Conservation (phyloP, 306 rosid genomes). For the Trifolium pratense region DNA sequence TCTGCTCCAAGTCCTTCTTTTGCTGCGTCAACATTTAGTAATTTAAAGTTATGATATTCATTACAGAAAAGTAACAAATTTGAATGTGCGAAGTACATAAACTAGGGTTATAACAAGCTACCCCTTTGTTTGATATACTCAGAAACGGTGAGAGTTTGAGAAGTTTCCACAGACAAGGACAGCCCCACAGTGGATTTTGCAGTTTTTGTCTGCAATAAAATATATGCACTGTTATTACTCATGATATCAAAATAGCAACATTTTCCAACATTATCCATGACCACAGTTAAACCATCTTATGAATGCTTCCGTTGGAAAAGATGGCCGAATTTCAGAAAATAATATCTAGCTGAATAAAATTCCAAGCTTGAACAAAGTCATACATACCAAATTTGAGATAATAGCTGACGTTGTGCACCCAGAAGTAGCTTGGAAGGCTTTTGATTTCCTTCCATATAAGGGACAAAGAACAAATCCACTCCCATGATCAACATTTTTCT, state of each 20-base stretch:
- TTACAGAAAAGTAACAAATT: constrained; percentile 30
- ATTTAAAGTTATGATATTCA: constrained; percentile 28
- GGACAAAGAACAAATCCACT: constrained; percentile 96
- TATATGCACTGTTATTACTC: constrained; percentile 35
- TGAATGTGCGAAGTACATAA: constrained; percentile 26
- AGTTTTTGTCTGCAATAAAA: constrained; percentile 80
- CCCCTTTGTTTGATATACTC: constrained; percentile 91
- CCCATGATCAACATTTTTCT: constrained; percentile 72
- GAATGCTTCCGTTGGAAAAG: constrained; percentile 39
- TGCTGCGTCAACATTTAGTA: constrained; percentile 57
- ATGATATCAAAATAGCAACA: constrained; percentile 18
- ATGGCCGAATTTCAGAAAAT: constrained; percentile 33
- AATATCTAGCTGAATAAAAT: constrained; percentile 15
- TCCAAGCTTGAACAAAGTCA: constrained; percentile 24
- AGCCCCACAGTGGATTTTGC: constrained; percentile 89
- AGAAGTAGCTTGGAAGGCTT: constrained; percentile 94
- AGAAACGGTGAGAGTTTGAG: constrained; percentile 71
- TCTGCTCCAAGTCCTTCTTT: constrained; percentile 99
- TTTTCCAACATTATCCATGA: constrained; percentile 13
- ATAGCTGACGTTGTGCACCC: constrained; percentile 80
- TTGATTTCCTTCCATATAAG: constrained; percentile 89
- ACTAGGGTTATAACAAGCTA: constrained; percentile 46
- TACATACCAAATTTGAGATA: constrained; percentile 82
- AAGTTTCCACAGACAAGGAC: constrained; percentile 77
- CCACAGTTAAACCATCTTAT: constrained; percentile 28